Percentiles rank a stretch among this genome's conserved stretches.
Conservation (phyloP, 176 grass and related monocot species). For the Carex parvula region DNA sequence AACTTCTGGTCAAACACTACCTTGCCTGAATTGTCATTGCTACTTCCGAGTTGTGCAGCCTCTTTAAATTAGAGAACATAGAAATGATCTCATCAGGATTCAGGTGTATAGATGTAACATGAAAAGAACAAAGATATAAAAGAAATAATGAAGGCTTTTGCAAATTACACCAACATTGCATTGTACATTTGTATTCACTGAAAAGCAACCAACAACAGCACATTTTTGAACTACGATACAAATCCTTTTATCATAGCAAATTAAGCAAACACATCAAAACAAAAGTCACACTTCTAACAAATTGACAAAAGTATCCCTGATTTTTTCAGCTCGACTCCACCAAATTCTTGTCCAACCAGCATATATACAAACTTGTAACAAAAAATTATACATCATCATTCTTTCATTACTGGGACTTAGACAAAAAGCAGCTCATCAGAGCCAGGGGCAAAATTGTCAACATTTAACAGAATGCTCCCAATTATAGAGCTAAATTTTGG, state of each 20-base stretch:
- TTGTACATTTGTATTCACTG: background rate
- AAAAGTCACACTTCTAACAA: background rate
- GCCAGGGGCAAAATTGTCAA: background rate
- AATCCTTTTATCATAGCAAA: background rate
- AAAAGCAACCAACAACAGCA: background rate
- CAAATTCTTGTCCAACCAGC: background rate
- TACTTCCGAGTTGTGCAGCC: constrained; percentile 27
- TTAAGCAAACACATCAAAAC: background rate
- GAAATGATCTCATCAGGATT: background rate
- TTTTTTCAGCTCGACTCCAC: background rate
- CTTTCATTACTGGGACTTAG: background rate
- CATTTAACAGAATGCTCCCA: background rate
- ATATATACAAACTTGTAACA: background rate
- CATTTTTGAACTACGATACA: background rate
- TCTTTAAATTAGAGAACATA: constrained; percentile 32
- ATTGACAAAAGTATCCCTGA: background rate
- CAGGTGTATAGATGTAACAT: background rate
- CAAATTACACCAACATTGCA: background rate
- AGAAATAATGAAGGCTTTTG: background rate
- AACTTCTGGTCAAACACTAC: constrained; percentile 37
- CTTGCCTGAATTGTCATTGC: constrained; percentile 18
- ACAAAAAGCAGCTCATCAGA: background rate
- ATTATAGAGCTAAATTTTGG: background rate
- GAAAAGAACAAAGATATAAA: background rate
- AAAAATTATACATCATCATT: background rate